Conservation (phyloP, 768 basidiomycete species). For the Auriscalpium orientale region DNA sequence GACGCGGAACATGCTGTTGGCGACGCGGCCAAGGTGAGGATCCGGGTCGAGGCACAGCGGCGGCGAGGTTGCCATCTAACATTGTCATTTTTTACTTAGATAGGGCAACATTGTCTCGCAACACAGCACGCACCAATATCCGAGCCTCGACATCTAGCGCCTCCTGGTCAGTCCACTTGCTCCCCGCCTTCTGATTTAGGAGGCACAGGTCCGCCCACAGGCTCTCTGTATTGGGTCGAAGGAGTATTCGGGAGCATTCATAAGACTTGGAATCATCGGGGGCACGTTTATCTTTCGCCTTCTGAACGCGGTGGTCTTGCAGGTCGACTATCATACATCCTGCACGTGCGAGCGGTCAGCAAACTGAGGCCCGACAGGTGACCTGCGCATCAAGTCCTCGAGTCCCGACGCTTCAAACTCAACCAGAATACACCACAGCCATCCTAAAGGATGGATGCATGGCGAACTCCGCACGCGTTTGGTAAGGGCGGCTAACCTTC, state of each 20-base stretch:
- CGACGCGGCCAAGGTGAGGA: conserved; percentile 66
- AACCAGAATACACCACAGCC: too few relatives aligned
- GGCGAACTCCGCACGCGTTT: not conserved
- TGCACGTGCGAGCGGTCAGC: conserved; percentile 20
- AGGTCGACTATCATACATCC: conserved; percentile 85
- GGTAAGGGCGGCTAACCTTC: conserved; percentile 48
- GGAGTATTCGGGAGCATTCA: conserved; percentile 54
- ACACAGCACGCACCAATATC: conserved; percentile 46
- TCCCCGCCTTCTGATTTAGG: conserved; percentile 49
- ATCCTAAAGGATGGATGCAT: not conserved
- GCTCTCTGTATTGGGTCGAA: conserved; percentile 72
- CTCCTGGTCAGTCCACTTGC: conserved; percentile 63
- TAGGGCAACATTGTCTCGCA: too few relatives aligned
- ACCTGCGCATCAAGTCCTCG: too few relatives aligned
- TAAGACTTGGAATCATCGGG: conserved; percentile 19
- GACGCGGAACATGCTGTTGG: conserved; percentile 64
- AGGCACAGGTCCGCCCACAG: conserved; percentile 74
- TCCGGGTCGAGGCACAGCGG: conserved; percentile 79
- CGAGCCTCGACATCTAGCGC: conserved; percentile 69
- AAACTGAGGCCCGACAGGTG: too few relatives aligned
- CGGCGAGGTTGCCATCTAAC: conserved; percentile 63
- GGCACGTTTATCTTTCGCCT: conserved; percentile 51
- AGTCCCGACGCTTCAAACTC: too few relatives aligned
- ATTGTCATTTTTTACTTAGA: not conserved
- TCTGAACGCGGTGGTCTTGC: conserved; percentile 63